Evolutionary conservation across 2,329 filamentous ascomycete species (phyloP), one percentile per base, ranked within the genome.

Genomic region (Nannizzia gypsea): DNA sequence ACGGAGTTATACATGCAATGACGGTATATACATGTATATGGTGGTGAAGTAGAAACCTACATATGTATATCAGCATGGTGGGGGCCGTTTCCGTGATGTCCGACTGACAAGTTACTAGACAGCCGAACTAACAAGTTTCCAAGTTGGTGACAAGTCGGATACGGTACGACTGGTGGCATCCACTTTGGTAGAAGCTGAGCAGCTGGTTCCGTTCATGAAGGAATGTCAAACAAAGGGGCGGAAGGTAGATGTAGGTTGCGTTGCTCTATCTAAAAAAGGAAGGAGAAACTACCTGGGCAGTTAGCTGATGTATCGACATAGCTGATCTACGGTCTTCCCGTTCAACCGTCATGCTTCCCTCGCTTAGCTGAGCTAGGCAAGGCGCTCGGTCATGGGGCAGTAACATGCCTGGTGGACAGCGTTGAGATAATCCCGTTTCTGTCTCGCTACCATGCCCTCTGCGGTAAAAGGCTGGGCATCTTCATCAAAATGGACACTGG

Each of bases 401-500:
- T 90, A 13, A 80, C 80, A 24, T 74, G 90, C 3, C 81, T 91
- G 64, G 74, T 89, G 52, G 88, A 92, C 69, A 81, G 89, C 69
- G 72, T 77, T 0, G 75, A 77, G 11, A 85, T 88, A 67, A 71
- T 88, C 11, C 69, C 76, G 3, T 71, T 77, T 3, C 72, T 81
- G n/a, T 68, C 74, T 0, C 69, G 78, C 6, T 72, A 78, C 57
- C 68, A 76, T 57, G 67, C 72, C 6, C 66, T 73, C 3, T 76
- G 76, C 1, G 80, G 78, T 62, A 70, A 66, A 13, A 59, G 56
- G 6, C 69, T 73, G 2, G 80, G 85, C 8, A 74, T 88, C 15
- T 88, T 84, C 68, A 75, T 90, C 67, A 90, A 90, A 67, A 80
- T 91, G 57, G 87, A 91, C 68, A 84, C 87, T 60, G 86, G 86